phyloP scores from a whole-genome alignment of 129 eudicot species.

The Helichrysum umbraculigerum region DNA sequence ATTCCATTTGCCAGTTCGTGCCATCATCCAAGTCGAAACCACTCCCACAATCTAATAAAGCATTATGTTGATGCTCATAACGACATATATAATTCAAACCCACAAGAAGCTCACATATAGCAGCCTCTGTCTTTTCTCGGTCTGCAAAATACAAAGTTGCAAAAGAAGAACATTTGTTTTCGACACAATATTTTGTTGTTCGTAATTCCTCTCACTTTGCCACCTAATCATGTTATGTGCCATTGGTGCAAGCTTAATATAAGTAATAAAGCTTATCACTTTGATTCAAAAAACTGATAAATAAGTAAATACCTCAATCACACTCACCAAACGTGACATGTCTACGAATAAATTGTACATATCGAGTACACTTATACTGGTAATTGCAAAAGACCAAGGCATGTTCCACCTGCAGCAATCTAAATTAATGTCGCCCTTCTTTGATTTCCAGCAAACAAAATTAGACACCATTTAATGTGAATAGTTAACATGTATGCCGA shows the following conservation, averaged over 20 bases:
- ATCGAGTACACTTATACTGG: too few species aligned
- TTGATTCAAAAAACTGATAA: too few species aligned
- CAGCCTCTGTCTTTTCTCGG: conserved; percentile 64
- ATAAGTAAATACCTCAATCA: too few species aligned
- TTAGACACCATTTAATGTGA: too few species aligned
- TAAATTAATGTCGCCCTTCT: too few species aligned
- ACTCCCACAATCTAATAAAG: conserved; percentile 78
- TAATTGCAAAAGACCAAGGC: too few species aligned
- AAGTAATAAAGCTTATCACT: too few species aligned
- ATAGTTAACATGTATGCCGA: too few species aligned
- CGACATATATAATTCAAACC: conserved; percentile 90
- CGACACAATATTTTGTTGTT: conserved; percentile 76
- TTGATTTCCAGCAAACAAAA: too few species aligned
- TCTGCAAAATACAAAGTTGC: conserved; percentile 90
- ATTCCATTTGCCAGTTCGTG: conserved; percentile 73
- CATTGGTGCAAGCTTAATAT: conserved; percentile 56
- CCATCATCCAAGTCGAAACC: conserved; percentile 86
- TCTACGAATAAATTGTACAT: too few species aligned
- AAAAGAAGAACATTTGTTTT: conserved; percentile 80
- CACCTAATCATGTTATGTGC: conserved; percentile 96
- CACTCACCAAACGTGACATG: too few species aligned
- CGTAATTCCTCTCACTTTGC: conserved; percentile 87
- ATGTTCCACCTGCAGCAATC: too few species aligned
- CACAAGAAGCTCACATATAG: conserved; percentile 79
- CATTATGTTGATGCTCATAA: conserved; percentile 84